Percentiles rank a stretch among this genome's conserved stretches.
Evolutionary conservation across 176 grass and related monocot species (phyloP).

Genomic region (maize (Zea mays)): Zm-B73-REFERENCE-NAM-5.0 NC_050097.1:238719001-238719500

Average conservation of each 20-base stretch:
- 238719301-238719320: slow-evolving; percentile 27
- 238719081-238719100: slow-evolving; percentile 24
- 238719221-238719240: slow-evolving; percentile 87
- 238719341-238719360: slow-evolving; percentile 89
- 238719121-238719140: slow-evolving; percentile 58
- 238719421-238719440: slow-evolving; percentile 75
- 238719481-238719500: neutral
- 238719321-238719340: slow-evolving; percentile 97
- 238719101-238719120: neutral
- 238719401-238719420: slow-evolving; percentile 97
- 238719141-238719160: slow-evolving; percentile 84
- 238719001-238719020: slow-evolving; percentile 87
- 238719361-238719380: slow-evolving; percentile 69
- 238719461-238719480: slow-evolving; percentile 11
- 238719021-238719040: slow-evolving; percentile 76
- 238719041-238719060: slow-evolving; percentile 85
- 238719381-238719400: slow-evolving; percentile 88
- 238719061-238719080: slow-evolving; percentile 36
- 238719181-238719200: slow-evolving; percentile 79
- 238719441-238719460: slow-evolving; percentile 59
- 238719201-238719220: slow-evolving; percentile 75
- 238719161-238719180: slow-evolving; percentile 84
- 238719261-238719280: slow-evolving; percentile 30
- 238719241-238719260: slow-evolving; percentile 39
- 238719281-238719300: neutral